Evolutionary conservation across 371 early-diverging fungal species (phyloP).

Genomic region (Mortierella sp.): DNA sequence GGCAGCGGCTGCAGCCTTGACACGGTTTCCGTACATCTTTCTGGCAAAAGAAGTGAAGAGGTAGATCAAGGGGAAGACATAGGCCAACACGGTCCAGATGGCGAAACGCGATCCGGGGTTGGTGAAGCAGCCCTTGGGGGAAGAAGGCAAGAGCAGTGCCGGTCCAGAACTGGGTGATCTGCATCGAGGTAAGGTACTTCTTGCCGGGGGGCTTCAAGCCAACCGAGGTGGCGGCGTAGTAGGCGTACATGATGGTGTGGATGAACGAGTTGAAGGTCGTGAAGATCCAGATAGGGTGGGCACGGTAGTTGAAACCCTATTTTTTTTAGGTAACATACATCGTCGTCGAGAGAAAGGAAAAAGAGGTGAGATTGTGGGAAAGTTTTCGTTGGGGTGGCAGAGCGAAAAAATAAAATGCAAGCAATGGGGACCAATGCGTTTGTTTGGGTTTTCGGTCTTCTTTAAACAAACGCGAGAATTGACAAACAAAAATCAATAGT

Average conservation of each 20-base stretch:
- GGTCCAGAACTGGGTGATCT: conserved; percentile 90
- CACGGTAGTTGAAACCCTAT: conserved; percentile 74
- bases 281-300: conserved; percentile 89
- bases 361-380: conserved; percentile 1
- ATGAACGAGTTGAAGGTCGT: conserved; percentile 93
- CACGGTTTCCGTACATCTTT: conserved; percentile 68
- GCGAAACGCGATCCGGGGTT: conserved; percentile 75
- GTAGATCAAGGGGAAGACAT: conserved; percentile 85
- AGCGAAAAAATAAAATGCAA: neutral
- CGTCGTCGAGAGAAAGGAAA: neutral
- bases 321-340: neutral
- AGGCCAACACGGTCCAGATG: conserved; percentile 75
- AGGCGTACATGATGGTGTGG: conserved; percentile 93
- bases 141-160: conserved; percentile 77
- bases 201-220: conserved; percentile 88
- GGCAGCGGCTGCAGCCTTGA: conserved; percentile 32
- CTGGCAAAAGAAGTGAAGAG: conserved; percentile 85
- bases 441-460: neutral
- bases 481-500: neutral
- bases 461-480: neutral
- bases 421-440: neutral
- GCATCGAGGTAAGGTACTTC: conserved; percentile 86
- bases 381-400: conserved; percentile 2
- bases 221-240: conserved; percentile 85
- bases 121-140: conserved; percentile 69